These are phyloP conservation scores for Penicillium argentinense DNA, from an alignment of 495 filamentous ascomycete species.

Conservation along the genomic window DNA sequence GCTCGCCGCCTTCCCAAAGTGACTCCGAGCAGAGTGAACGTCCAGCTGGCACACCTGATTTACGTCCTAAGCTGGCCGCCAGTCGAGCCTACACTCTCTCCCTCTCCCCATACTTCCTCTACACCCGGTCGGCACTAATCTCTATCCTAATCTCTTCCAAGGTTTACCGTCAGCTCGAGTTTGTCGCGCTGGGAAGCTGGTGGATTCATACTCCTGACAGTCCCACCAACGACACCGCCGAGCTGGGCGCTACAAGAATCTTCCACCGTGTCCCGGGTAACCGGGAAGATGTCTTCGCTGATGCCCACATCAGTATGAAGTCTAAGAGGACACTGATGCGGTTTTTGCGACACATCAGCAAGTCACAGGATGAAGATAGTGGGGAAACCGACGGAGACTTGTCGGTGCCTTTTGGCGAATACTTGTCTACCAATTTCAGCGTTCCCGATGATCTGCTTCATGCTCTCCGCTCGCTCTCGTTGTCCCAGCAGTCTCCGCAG, in stretches of 20 bases:
- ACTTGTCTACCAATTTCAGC: constrained; percentile 70
- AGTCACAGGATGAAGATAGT: constrained; percentile 30
- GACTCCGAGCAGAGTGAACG: constrained; percentile 7
- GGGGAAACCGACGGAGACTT: constrained; percentile 27
- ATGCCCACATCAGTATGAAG: constrained; percentile 66
- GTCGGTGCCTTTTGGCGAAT: constrained; percentile 56
- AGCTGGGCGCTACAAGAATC: constrained; percentile 12
- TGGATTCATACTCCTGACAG: constrained; percentile 60
- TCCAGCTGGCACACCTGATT: constrained; percentile 2
- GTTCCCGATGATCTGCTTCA: constrained; percentile 67
- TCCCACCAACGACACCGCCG: constrained; percentile 6
- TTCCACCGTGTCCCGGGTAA: constrained; percentile 73
- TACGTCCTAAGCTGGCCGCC: constrained; percentile 48
- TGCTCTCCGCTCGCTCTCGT: constrained; percentile 74
- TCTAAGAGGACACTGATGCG: constrained; percentile 84
- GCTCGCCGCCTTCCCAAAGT: background rate
- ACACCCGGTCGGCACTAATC: constrained; percentile 75
- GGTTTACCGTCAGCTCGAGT: constrained; percentile 85
- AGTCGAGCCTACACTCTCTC: constrained; percentile 81
- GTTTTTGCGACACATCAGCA: constrained; percentile 67
- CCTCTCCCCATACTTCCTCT: constrained; percentile 83
- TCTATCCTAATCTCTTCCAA: constrained; percentile 80
- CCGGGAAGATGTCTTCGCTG: constrained; percentile 83
- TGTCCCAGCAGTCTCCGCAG: constrained; percentile 59
- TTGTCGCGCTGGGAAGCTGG: constrained; percentile 92